Evolutionary conservation across 331 rosid species (phyloP).

Genomic region (Arachis monticola): DNA sequence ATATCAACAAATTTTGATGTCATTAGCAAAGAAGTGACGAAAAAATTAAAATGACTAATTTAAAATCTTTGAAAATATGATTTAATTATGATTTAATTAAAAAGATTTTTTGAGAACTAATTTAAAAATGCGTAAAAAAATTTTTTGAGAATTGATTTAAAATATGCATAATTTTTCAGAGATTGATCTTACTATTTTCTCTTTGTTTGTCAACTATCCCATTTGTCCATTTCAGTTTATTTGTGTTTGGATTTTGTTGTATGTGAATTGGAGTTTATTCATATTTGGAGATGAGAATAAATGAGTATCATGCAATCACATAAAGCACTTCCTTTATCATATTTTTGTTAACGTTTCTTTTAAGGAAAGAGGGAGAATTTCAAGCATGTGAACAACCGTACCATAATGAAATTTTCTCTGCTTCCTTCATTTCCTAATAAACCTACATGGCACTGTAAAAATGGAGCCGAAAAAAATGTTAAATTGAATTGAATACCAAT

Average conservation of each 20-base stretch:
- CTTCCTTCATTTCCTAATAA: background rate
- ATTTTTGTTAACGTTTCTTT: background rate
- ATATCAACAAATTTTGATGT: too few species aligned
- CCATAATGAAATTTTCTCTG: background rate
- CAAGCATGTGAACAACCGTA: background rate
- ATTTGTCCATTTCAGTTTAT: background rate
- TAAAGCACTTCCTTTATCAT: background rate
- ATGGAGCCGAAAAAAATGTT: too few species aligned
- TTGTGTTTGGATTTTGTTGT: background rate
- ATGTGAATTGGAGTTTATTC: background rate
- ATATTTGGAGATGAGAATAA: background rate
- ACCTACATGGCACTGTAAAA: too few species aligned
- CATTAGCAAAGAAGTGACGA: too few species aligned
- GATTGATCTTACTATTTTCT: too few species aligned
- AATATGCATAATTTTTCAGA: too few species aligned
- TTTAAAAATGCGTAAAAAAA: too few species aligned
- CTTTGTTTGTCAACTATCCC: background rate
- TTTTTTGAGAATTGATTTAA: too few species aligned
- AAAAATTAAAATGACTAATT: too few species aligned
- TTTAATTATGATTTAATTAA: too few species aligned
- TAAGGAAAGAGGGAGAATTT: background rate
- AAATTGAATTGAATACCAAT: background rate
- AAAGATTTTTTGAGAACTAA: too few species aligned
- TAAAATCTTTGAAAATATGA: too few species aligned
- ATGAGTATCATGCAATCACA: background rate